Conservation (phyloP, 306 rosid genomes). For the Alnus glutinosa region DNA sequence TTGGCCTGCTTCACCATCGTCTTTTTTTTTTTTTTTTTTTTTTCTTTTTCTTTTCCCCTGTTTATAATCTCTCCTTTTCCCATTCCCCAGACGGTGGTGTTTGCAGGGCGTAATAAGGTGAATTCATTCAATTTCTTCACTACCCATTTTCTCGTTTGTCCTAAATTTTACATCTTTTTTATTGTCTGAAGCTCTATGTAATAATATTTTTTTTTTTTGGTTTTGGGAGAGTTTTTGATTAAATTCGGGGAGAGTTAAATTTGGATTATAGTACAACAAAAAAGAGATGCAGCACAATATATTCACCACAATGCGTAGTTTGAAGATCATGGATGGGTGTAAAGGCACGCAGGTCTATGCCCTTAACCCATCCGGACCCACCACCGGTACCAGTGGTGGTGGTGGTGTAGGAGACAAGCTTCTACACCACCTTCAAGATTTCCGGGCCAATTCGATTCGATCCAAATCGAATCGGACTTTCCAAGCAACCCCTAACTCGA, state of each 20-base stretch:
- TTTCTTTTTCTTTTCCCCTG: not conserved
- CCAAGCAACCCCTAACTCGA: conserved; percentile 27
- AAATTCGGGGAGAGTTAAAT: not conserved
- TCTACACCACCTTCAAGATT: conserved; percentile 54
- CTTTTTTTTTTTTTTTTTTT: not conserved
- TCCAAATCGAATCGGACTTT: conserved; percentile 42
- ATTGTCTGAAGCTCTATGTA: not conserved
- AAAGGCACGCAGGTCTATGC: conserved; percentile 70
- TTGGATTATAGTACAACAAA: not conserved
- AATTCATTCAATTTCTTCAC: not conserved
- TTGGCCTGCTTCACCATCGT: conserved; percentile 38
- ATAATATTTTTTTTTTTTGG: not conserved
- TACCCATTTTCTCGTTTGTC: not conserved
- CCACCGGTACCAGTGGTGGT: conserved; percentile 21
- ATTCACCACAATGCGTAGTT: conserved; percentile 70
- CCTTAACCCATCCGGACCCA: conserved; percentile 39
- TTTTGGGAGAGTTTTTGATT: not conserved
- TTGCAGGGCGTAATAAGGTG: conserved; percentile 23
- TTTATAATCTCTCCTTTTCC: not conserved
- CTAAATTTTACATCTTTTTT: not conserved
- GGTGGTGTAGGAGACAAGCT: conserved; percentile 55
- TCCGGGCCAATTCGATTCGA: conserved; percentile 41
- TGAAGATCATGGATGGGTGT: conserved; percentile 86
- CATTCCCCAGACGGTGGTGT: conserved; percentile 29
- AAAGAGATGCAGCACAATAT: conserved; percentile 73